Conservation (phyloP, 257 asterid species). For the Fraxinus quadrangulata region DNA sequence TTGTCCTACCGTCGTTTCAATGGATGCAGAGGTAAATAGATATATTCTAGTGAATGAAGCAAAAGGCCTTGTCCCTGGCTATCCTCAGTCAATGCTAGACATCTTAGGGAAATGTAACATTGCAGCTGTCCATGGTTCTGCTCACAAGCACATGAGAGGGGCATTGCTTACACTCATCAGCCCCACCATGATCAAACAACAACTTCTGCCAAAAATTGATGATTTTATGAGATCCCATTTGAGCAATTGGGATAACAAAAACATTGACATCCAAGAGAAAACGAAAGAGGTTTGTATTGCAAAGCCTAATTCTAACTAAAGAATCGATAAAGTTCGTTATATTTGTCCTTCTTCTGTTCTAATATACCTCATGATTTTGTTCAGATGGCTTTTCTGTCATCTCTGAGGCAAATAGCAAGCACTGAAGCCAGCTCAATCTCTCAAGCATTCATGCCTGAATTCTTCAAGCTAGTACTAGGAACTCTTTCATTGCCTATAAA, state of each 20-base stretch:
- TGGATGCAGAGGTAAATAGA: constrained; percentile 85
- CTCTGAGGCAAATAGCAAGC: constrained; percentile 84
- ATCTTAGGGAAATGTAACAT: constrained; percentile 79
- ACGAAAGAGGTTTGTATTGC: constrained; percentile 57
- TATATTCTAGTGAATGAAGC: constrained; percentile 76
- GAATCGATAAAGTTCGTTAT: constrained; percentile 6
- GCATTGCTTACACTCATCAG: constrained; percentile 69
- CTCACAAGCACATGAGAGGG: constrained; percentile 83
- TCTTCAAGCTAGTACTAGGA: constrained; percentile 87
- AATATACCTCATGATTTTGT: constrained; percentile 18
- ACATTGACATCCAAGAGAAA: constrained; percentile 77
- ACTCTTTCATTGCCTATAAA: constrained; percentile 93
- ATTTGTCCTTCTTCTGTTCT: constrained; percentile 36
- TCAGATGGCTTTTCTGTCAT: constrained; percentile 95
- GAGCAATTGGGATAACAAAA: constrained; percentile 59
- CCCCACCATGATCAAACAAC: constrained; percentile 69
- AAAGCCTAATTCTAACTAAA: constrained; percentile 25
- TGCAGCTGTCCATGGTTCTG: constrained; percentile 76
- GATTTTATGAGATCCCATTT: constrained; percentile 67
- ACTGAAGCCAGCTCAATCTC: constrained; percentile 66
- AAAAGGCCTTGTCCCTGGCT: constrained; percentile 91
- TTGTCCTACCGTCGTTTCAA: constrained; percentile 75
- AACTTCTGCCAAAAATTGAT: constrained; percentile 70
- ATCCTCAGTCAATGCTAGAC: constrained; percentile 79
- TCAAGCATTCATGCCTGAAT: constrained; percentile 78